These are phyloP conservation scores for Trichosporon sp. DNA, from an alignment of 1,284 basidiomycete genomes.

Conservation along the genomic window DNA sequence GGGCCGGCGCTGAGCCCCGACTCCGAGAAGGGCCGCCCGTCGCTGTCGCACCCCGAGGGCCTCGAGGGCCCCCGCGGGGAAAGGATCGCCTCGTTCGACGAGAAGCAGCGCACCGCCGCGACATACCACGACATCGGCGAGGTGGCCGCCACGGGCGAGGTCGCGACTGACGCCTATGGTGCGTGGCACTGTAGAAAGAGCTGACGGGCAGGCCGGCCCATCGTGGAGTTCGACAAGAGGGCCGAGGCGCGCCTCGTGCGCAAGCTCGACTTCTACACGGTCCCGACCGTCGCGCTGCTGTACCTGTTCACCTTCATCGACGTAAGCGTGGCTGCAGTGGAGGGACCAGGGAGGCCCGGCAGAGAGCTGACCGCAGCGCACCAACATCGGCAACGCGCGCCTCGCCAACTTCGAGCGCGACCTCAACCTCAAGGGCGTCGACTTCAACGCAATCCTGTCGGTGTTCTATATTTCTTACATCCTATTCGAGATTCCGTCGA, in stretches of 20 bases:
- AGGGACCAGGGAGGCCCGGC: not conserved
- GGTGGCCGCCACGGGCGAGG: not conserved
- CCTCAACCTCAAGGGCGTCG: conserved; percentile 23
- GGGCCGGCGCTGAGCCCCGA: not conserved
- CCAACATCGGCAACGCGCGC: conserved; percentile 24
- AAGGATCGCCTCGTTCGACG: too few relatives aligned
- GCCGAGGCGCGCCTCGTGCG: conserved; percentile 22
- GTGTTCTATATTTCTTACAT: conserved; percentile 44
- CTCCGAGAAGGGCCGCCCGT: not conserved
- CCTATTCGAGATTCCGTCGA: conserved; percentile 23
- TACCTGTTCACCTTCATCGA: conserved; percentile 18
- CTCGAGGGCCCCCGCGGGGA: too few relatives aligned
- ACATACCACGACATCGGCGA: not conserved
- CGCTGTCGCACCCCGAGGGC: not conserved
- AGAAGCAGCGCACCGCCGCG: not conserved
- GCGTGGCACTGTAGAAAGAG: not conserved
- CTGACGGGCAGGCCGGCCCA: not conserved
- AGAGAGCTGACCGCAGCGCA: not conserved
- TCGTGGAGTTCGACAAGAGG: conserved; percentile 16
- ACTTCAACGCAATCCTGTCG: conserved; percentile 39
- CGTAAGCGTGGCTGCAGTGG: not conserved
- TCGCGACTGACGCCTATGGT: conserved; percentile 6
- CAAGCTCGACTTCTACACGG: conserved; percentile 19
- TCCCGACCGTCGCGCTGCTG: conserved; percentile 15
- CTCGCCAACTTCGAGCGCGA: conserved; percentile 27